Conservation (phyloP, 2,329 filamentous ascomycete species). For the Raffaelea albimanens region DNA sequence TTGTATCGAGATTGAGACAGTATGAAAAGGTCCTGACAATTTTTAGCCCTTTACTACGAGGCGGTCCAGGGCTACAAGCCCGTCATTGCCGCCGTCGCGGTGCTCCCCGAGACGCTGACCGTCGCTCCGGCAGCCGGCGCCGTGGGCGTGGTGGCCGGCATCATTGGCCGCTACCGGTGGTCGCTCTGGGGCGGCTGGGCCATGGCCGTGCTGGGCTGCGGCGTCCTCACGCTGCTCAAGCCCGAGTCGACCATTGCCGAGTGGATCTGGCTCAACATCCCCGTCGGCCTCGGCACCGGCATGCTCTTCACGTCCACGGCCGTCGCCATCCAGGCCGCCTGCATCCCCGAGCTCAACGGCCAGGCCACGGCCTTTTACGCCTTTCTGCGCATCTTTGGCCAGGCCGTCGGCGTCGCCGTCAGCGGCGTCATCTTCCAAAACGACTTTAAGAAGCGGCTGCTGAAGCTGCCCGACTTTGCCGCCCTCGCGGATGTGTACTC, state of each 20-base stretch:
- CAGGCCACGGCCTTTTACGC: constrained; percentile 30
- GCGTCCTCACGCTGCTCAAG: constrained; percentile 14
- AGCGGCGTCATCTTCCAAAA: constrained; percentile 32
- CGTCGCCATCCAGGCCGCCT: constrained; percentile 29
- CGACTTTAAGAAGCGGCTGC: constrained; percentile 11
- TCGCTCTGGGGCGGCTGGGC: constrained; percentile 18
- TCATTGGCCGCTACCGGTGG: constrained; percentile 21
- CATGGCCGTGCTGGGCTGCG: constrained; percentile 15
- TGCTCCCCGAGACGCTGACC: constrained; percentile 18
- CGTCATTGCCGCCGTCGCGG: constrained; percentile 17
- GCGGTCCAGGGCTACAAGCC: constrained; percentile 24
- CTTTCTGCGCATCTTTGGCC: constrained; percentile 30
- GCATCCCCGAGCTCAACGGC: constrained; percentile 24
- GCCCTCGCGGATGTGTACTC: constrained; percentile 32
- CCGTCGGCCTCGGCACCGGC: constrained; percentile 27
- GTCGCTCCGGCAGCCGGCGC: constrained; percentile 13
- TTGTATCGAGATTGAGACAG: neutral
- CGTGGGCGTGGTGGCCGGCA: constrained; percentile 13
- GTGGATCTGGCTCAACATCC: constrained; percentile 25
- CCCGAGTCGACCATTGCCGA: constrained; percentile 15
- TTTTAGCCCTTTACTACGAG: constrained; percentile 14
- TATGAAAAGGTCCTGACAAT: neutral
- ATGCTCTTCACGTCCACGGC: constrained; percentile 28
- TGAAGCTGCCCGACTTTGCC: constrained; percentile 8
- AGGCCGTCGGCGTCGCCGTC: constrained; percentile 30